Evolutionary conservation across 495 filamentous ascomycete genomes (phyloP).

Genomic region (Podospora pseudopauciseta): DNA sequence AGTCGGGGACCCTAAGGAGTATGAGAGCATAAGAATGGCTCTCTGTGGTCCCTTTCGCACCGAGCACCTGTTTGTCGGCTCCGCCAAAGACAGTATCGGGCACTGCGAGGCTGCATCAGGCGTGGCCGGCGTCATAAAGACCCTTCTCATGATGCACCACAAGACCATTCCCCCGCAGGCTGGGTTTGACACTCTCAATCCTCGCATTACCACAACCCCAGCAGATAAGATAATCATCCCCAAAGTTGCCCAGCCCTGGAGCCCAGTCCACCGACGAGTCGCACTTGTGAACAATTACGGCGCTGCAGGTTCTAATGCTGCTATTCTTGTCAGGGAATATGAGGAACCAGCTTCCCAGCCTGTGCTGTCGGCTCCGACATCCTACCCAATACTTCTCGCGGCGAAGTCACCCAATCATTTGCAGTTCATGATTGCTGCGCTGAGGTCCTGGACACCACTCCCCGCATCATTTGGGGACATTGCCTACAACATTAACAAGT

Average conservation of each 20-base stretch:
- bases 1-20: slow-evolving; percentile 37
- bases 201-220: slow-evolving; percentile 33
- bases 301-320: slow-evolving; percentile 48
- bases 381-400: background rate
- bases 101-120: slow-evolving; percentile 53
- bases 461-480: background rate
- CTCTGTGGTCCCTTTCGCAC: slow-evolving; percentile 25
- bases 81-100: slow-evolving; percentile 56
- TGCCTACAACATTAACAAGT: background rate
- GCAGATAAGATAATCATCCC: slow-evolving; percentile 29
- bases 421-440: background rate
- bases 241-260: slow-evolving; percentile 27
- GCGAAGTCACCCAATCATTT: background rate
- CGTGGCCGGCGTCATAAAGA: slow-evolving; percentile 52
- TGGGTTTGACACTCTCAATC: slow-evolving; percentile 48
- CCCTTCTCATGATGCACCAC: slow-evolving; percentile 46
- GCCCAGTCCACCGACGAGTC: slow-evolving; percentile 35
- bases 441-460: background rate
- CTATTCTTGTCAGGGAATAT: slow-evolving; percentile 31
- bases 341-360: background rate
- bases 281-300: slow-evolving; percentile 55
- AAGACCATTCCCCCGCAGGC: slow-evolving; percentile 41
- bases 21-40: slow-evolving; percentile 30
- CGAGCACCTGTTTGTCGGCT: slow-evolving; percentile 46
- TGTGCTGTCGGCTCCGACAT: slow-evolving; percentile 15